Conservation (phyloP, 1,284 basidiomycete species). For the Malassezia furfur region DNA sequence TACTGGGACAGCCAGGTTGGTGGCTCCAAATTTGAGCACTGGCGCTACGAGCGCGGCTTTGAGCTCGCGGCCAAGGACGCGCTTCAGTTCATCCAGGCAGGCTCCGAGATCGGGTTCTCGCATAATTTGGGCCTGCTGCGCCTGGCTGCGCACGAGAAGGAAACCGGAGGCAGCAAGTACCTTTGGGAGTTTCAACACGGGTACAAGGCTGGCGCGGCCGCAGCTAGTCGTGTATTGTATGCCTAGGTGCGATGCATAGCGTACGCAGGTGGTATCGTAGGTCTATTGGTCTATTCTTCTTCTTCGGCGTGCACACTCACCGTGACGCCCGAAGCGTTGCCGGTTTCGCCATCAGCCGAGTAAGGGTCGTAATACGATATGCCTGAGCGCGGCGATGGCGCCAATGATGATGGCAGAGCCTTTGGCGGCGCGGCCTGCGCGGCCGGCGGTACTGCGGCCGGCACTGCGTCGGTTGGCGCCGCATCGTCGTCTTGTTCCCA, state of each 20-base stretch:
- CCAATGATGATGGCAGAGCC: neutral
- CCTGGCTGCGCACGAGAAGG: slow-evolving; percentile 51
- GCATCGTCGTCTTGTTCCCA: slow-evolving; percentile 2
- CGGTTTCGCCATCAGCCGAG: neutral
- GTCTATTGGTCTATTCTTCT: slow-evolving; percentile 11
- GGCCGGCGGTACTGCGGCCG: neutral
- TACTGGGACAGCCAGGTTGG: slow-evolving; percentile 53
- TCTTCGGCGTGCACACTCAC: slow-evolving; percentile 16
- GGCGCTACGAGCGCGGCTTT: slow-evolving; percentile 62
- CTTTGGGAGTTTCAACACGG: slow-evolving; percentile 53
- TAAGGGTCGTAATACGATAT: neutral
- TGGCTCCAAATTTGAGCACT: slow-evolving; percentile 56
- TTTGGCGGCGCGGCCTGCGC: neutral
- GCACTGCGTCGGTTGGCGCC: neutral
- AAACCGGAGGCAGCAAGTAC: slow-evolving; percentile 49
- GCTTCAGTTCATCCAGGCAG: slow-evolving; percentile 53
- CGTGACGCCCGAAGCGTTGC: slow-evolving; percentile 10
- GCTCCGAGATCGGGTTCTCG: slow-evolving; percentile 58
- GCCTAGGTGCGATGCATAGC: neutral
- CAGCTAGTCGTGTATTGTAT: neutral
- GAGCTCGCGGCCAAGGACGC: slow-evolving; percentile 64
- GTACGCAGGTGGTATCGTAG: neutral
- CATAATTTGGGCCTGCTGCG: slow-evolving; percentile 57
- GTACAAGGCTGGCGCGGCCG: slow-evolving; percentile 52
- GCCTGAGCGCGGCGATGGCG: neutral